Evolutionary conservation across 2,329 filamentous ascomycete genomes (phyloP).

Genomic region (Colletotrichum plurivorum): DNA sequence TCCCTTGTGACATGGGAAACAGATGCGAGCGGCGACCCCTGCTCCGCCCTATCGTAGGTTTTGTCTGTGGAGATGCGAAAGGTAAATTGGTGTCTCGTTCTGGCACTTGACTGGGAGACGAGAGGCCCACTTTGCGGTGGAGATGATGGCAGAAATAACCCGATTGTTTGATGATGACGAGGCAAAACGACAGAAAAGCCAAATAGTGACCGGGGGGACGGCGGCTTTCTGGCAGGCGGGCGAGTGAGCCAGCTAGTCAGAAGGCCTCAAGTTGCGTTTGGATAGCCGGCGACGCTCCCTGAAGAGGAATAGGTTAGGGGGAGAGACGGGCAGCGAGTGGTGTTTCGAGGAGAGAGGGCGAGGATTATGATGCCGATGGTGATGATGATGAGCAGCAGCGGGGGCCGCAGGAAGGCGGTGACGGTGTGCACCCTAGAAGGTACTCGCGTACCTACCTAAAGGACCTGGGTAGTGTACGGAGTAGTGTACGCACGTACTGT

Average conservation of each 20-base stretch:
- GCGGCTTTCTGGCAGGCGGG: constrained; percentile 7
- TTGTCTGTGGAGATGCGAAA: constrained; percentile 38
- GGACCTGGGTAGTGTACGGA: too few species aligned
- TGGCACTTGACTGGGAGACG: constrained; percentile 27
- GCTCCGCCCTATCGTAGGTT: constrained; percentile 39
- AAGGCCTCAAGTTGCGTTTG: neutral
- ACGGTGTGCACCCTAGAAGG: neutral
- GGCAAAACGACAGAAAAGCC: constrained; percentile 39
- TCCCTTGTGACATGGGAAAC: constrained; percentile 28
- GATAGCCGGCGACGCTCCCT: constrained; percentile 9
- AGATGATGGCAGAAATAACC: constrained; percentile 40
- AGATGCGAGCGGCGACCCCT: constrained; percentile 33
- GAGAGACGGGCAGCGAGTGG: neutral
- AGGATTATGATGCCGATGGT: neutral
- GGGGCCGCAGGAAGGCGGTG: constrained; percentile 1
- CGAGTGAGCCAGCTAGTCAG: constrained; percentile 4
- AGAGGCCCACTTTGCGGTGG: constrained; percentile 25
- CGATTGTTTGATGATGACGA: constrained; percentile 41
- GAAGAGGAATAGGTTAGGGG: neutral
- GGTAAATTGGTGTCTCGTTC: constrained; percentile 32
- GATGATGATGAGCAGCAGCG: constrained; percentile 29
- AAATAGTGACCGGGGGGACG: constrained; percentile 24
- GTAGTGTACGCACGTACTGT: too few species aligned
- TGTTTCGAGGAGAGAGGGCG: neutral
- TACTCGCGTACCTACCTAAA: too few species aligned